These are phyloP conservation scores for Acanthamoeba culbertsoni DNA, from an alignment of 208 protist genomes.

Conservation along the genomic window DNA sequence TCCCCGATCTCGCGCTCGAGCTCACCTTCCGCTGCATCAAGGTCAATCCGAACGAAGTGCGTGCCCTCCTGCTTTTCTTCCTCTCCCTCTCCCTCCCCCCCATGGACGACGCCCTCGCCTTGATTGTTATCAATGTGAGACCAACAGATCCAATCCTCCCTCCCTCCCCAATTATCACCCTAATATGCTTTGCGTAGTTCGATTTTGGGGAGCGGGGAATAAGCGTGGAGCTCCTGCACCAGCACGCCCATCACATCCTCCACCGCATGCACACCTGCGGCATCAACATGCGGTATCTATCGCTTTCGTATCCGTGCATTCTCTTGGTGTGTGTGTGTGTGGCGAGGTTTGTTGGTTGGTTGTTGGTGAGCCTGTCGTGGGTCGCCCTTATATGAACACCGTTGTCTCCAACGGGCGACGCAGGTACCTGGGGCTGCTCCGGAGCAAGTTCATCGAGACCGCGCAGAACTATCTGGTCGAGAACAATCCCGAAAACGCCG, in stretches of 20 bases:
- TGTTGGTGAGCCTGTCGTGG: too few relatives aligned
- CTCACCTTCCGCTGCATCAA: background rate
- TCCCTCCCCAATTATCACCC: too few relatives aligned
- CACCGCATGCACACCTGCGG: conserved; percentile 55
- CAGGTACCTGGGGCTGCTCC: background rate
- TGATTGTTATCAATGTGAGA: too few relatives aligned
- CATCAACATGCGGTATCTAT: conserved; percentile 60
- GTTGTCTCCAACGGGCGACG: too few relatives aligned
- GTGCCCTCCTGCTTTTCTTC: background rate
- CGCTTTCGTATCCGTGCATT: too few relatives aligned
- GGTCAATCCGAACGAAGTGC: background rate
- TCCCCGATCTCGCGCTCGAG: background rate
- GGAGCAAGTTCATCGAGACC: background rate
- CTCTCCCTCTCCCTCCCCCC: background rate
- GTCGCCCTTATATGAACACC: too few relatives aligned
- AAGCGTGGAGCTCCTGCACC: background rate
- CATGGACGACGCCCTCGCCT: background rate
- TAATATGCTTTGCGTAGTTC: too few relatives aligned
- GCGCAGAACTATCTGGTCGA: background rate
- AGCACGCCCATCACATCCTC: background rate
- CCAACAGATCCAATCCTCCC: too few relatives aligned
- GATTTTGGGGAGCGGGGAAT: too few relatives aligned
- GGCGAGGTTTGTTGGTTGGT: too few relatives aligned
- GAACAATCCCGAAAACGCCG: background rate
- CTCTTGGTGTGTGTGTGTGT: too few relatives aligned